Conservation (phyloP, 148 eudicot species). For the Camellia lanceoleosa region DNA sequence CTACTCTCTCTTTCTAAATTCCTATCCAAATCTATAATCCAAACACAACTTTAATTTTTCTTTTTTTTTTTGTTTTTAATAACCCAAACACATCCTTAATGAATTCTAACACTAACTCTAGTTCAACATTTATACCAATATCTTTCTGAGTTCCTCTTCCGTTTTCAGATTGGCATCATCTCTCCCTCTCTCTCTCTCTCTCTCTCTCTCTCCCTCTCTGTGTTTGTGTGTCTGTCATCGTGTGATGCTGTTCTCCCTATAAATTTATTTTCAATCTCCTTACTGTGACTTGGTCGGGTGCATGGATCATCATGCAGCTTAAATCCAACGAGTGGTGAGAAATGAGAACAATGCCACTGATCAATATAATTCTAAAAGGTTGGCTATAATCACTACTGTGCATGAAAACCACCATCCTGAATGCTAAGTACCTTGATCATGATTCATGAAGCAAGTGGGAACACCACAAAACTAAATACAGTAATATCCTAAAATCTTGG, state of each 20-base stretch:
- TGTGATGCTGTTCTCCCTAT: slow-evolving; percentile 19
- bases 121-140: slow-evolving; percentile 26
- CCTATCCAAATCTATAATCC: too few relatives aligned
- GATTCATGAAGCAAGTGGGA: slow-evolving; percentile 22
- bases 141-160: slow-evolving; percentile 14
- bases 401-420: slow-evolving; percentile 10
- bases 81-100: too few relatives aligned
- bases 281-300: slow-evolving; percentile 21
- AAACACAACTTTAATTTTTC: too few relatives aligned
- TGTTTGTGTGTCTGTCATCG: too few relatives aligned
- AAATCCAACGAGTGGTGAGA: slow-evolving; percentile 24
- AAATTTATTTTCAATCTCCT: slow-evolving; percentile 12
- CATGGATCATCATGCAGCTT: slow-evolving; percentile 31
- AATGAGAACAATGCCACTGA: slow-evolving; percentile 22
- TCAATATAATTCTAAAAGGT: slow-evolving; percentile 14
- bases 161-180: slow-evolving; percentile 24
- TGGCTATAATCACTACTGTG: slow-evolving; percentile 1
- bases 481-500: slow-evolving; percentile 5
- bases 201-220: too few relatives aligned
- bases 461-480: slow-evolving; percentile 8
- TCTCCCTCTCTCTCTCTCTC: slow-evolving; percentile 21
- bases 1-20: too few relatives aligned
- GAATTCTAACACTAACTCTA: slow-evolving; percentile 25
- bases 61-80: too few relatives aligned
- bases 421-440: not conserved